Evolutionary conservation across 2,329 filamentous ascomycete genomes (phyloP).

Genomic region (Tolypocladium ovalisporum): DNA sequence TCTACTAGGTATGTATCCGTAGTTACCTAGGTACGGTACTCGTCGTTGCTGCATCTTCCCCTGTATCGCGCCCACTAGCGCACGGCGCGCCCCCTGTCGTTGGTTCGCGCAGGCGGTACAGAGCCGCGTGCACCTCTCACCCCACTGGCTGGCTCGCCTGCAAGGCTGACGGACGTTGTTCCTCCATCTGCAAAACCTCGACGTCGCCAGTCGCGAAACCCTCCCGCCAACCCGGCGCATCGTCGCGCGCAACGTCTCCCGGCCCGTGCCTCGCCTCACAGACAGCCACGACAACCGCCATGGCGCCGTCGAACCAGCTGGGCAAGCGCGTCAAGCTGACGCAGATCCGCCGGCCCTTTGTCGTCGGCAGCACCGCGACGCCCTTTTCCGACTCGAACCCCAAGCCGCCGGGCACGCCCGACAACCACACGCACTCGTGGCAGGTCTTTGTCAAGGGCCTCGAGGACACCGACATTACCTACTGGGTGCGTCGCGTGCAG

Average conservation of each 20-base stretch:
- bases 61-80: not conserved
- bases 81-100: not conserved
- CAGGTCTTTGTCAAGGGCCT: constrained; percentile 86
- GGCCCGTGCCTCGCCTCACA: not conserved
- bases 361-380: constrained; percentile 71
- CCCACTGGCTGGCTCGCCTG: not conserved
- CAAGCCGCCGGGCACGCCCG: constrained; percentile 63
- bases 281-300: constrained; percentile 15
- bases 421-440: constrained; percentile 96
- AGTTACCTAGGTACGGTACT: too few species aligned
- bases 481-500: constrained; percentile 93
- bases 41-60: not conserved
- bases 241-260: not conserved
- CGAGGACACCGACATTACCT: constrained; percentile 81
- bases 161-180: not conserved
- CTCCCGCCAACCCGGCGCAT: not conserved
- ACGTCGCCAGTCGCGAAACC: not conserved
- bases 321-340: constrained; percentile 56
- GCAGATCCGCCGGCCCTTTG: constrained; percentile 53
- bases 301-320: constrained; percentile 48
- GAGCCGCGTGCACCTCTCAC: not conserved
- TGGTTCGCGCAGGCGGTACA: not conserved
- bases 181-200: not conserved
- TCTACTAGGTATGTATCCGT: too few species aligned
- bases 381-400: constrained; percentile 73